phyloP scores from a whole-genome alignment of 2,329 filamentous ascomycete species.

The Alternaria arborescens region DNA sequence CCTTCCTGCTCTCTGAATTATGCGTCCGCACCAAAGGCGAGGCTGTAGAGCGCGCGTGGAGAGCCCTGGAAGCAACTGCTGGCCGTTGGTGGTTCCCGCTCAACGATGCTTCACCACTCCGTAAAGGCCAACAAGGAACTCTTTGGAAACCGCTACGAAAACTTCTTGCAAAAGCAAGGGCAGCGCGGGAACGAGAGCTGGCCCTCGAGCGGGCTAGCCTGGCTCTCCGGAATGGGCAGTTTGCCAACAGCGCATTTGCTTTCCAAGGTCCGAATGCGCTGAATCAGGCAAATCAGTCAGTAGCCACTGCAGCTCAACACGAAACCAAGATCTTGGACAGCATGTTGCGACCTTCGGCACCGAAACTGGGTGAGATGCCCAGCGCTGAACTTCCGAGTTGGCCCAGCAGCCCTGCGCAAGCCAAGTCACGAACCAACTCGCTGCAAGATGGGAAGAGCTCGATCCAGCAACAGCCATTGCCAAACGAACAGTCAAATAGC shows the following conservation, averaged over 20 bases:
- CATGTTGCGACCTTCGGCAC: slow-evolving; percentile 40
- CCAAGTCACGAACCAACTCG: background rate
- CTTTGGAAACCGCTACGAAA: slow-evolving; percentile 71
- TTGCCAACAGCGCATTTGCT: slow-evolving; percentile 22
- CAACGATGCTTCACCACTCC: slow-evolving; percentile 29
- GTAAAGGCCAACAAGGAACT: slow-evolving; percentile 57
- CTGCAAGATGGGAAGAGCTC: background rate
- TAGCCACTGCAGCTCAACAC: slow-evolving; percentile 28
- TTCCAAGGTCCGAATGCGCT: slow-evolving; percentile 11
- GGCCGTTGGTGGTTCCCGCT: slow-evolving; percentile 54
- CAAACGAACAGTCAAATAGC: background rate
- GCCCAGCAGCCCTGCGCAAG: slow-evolving; percentile 25
- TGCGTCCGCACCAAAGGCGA: slow-evolving; percentile 65
- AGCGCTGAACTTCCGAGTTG: slow-evolving; percentile 29
- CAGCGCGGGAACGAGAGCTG: slow-evolving; percentile 62
- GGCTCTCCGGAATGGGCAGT: slow-evolving; percentile 33
- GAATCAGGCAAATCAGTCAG: slow-evolving; percentile 17
- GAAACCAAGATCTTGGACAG: slow-evolving; percentile 36
- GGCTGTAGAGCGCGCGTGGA: slow-evolving; percentile 68
- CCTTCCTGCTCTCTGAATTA: slow-evolving; percentile 68
- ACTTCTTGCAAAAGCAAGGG: slow-evolving; percentile 66
- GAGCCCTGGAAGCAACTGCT: slow-evolving; percentile 60
- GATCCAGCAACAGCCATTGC: slow-evolving; percentile 7
- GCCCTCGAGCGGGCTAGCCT: slow-evolving; percentile 49
- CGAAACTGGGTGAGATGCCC: slow-evolving; percentile 39